Percentiles rank a stretch among this genome's conserved stretches.
These are phyloP conservation scores for Wallacemonas sp. DNA, from an alignment of 208 protist genomes.

Conservation along the genomic window DNA sequence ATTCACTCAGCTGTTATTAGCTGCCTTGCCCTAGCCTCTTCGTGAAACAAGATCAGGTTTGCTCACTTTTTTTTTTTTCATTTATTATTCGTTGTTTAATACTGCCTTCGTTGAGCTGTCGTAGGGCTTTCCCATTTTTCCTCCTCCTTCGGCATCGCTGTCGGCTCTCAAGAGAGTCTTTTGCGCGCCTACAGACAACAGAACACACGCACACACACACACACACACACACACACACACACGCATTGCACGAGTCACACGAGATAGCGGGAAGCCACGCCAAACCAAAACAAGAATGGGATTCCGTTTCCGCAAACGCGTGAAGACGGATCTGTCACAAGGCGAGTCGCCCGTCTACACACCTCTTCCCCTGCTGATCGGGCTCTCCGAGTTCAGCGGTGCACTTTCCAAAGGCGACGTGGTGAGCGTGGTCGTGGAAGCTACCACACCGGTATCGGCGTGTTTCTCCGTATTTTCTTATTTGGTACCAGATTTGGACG, in stretches of 20 bases:
- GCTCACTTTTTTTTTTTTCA: too few species aligned
- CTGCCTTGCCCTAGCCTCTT: too few species aligned
- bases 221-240: neutral
- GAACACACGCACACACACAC: neutral
- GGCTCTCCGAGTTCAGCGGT: slow-evolving; percentile 6
- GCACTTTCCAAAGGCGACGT: neutral
- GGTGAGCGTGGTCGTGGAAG: neutral
- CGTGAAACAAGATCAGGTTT: too few species aligned
- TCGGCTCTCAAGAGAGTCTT: too few species aligned
- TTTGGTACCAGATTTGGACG: neutral
- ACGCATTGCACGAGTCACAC: neutral
- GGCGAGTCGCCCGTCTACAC: neutral
- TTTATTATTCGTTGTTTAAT: too few species aligned
- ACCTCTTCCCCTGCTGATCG: neutral
- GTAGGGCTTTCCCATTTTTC: too few species aligned
- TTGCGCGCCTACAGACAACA: too few species aligned
- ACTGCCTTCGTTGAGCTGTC: too few species aligned
- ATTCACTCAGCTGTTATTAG: too few species aligned
- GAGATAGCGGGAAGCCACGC: neutral
- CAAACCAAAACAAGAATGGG: neutral
- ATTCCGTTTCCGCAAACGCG: neutral
- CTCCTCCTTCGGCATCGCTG: too few species aligned
- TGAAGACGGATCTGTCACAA: neutral
- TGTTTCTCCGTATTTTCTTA: neutral
- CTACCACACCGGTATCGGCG: neutral